These are phyloP conservation scores for Kwoniella dejecticola DNA, from an alignment of 768 basidiomycete genomes.

Conservation along the genomic window DNA sequence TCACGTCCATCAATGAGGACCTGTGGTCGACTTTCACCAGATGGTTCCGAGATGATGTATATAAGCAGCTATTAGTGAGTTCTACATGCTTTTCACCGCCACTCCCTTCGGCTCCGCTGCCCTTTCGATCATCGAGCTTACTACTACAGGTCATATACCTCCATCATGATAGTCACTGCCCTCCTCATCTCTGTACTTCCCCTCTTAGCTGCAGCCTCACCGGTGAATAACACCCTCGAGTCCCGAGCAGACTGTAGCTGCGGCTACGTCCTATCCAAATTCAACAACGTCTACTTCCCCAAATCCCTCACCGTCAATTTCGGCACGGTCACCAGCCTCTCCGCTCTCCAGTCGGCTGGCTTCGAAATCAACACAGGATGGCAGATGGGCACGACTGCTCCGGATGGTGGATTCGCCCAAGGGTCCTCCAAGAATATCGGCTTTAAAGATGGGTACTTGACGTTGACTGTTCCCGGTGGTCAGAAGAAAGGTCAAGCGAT, in stretches of 20 bases:
- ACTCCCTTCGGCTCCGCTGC: no score
- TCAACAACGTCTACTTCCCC: conserved; percentile 11
- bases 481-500: conserved; percentile 11
- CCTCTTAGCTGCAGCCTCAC: background rate
- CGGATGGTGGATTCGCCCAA: conserved; percentile 1
- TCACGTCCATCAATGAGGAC: no score
- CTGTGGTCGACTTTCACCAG: no score
- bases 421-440: conserved; percentile 1
- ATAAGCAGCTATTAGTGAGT: no score
- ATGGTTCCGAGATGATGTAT: no score
- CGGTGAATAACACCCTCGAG: background rate
- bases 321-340: background rate
- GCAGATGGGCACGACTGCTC: background rate
- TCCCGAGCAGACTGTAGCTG: background rate
- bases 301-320: background rate
- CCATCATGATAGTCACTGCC: background rate
- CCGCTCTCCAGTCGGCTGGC: background rate
- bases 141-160: background rate
- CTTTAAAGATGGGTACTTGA: conserved; percentile 9
- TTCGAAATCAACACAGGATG: conserved; percentile 1
- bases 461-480: conserved; percentile 22
- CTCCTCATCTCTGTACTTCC: background rate
- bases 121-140: no score
- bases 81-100: no score
- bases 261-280: conserved; percentile 3